Evolutionary conservation across 2,329 filamentous ascomycete species (phyloP).

Genomic region (Sclerotinia sclerotiorum): DNA sequence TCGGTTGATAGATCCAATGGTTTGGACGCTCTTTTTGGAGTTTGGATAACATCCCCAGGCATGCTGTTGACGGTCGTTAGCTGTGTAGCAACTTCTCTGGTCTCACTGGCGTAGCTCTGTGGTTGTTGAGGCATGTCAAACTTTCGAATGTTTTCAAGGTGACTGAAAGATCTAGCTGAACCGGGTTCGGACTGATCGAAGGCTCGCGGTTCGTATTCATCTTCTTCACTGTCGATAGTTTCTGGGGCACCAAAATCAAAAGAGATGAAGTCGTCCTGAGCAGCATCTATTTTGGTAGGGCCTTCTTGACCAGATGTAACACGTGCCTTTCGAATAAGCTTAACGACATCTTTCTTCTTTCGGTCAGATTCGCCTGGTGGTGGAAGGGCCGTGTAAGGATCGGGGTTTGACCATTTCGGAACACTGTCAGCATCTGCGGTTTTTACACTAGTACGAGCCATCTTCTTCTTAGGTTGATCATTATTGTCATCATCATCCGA

Average conservation of each 20-base stretch:
- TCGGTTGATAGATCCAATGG: slow-evolving; percentile 40
- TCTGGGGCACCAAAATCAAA: slow-evolving; percentile 59
- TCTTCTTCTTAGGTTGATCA: slow-evolving; percentile 47
- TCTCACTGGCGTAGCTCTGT: not conserved
- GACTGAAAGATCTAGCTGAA: slow-evolving; percentile 16
- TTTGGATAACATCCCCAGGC: not conserved
- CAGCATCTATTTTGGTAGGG: slow-evolving; percentile 53
- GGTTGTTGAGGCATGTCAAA: slow-evolving; percentile 14
- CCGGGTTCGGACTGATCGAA: slow-evolving; percentile 24
- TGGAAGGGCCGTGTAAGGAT: slow-evolving; percentile 86
- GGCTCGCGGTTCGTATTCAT: slow-evolving; percentile 28
- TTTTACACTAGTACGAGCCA: slow-evolving; percentile 42
- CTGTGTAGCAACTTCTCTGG: not conserved
- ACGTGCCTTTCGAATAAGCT: slow-evolving; percentile 87
- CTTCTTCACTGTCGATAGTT: slow-evolving; percentile 31
- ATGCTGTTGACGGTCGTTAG: not conserved
- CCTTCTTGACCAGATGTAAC: slow-evolving; percentile 53
- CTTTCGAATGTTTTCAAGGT: slow-evolving; percentile 21
- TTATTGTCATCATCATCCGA: slow-evolving; percentile 47
- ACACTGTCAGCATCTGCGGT: slow-evolving; percentile 46
- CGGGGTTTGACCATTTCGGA: slow-evolving; percentile 93
- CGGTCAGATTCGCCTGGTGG: slow-evolving; percentile 70
- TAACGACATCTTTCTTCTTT: slow-evolving; percentile 84
- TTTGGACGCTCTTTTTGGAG: slow-evolving; percentile 10
- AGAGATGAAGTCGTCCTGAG: slow-evolving; percentile 85